A percentile compares a stretch with the other conserved stretches of the same genome.
These are phyloP conservation scores for Hibiscus syriacus DNA, from an alignment of 345 rosid species.

Conservation along the genomic window DNA sequence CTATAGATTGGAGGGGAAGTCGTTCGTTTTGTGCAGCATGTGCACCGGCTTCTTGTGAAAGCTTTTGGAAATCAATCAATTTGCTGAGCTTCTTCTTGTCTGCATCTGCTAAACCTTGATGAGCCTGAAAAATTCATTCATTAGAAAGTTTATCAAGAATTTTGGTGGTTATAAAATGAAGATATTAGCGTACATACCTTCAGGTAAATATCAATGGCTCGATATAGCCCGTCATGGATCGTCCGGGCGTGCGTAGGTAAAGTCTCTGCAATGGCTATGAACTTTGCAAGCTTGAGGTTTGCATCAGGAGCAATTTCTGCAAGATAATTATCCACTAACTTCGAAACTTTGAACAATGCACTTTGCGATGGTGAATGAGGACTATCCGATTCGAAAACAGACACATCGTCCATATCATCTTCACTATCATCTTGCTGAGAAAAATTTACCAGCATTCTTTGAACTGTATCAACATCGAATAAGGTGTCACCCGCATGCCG, in stretches of 20 bases:
- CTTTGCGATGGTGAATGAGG: constrained; percentile 81
- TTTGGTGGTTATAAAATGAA: constrained; percentile 7
- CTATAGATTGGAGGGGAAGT: constrained; percentile 89
- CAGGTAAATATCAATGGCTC: constrained; percentile 86
- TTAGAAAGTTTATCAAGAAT: background rate
- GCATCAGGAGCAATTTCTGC: constrained; percentile 95
- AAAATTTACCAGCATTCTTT: constrained; percentile 84
- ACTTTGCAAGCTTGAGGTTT: constrained; percentile 82
- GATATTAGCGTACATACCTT: constrained; percentile 38
- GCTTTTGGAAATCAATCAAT: constrained; percentile 88
- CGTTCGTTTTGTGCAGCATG: constrained; percentile 97
- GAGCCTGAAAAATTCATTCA: constrained; percentile 43
- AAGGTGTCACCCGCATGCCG: constrained; percentile 79
- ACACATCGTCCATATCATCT: constrained; percentile 71
- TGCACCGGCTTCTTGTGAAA: constrained; percentile 94
- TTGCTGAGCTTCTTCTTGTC: constrained; percentile 82
- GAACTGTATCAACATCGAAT: constrained; percentile 89
- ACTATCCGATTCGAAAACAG: constrained; percentile 73
- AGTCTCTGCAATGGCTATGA: constrained; percentile 80
- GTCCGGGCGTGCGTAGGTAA: constrained; percentile 88
- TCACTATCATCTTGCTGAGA: constrained; percentile 92
- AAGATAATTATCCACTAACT: constrained; percentile 83
- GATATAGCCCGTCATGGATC: constrained; percentile 76
- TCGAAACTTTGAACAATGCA: constrained; percentile 71
- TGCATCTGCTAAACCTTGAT: constrained; percentile 60